A percentile compares a stretch with the other conserved stretches of the same genome.
Conservation (phyloP, 2,329 filamentous ascomycete species). For the Gliomastix tumulicola region DNA sequence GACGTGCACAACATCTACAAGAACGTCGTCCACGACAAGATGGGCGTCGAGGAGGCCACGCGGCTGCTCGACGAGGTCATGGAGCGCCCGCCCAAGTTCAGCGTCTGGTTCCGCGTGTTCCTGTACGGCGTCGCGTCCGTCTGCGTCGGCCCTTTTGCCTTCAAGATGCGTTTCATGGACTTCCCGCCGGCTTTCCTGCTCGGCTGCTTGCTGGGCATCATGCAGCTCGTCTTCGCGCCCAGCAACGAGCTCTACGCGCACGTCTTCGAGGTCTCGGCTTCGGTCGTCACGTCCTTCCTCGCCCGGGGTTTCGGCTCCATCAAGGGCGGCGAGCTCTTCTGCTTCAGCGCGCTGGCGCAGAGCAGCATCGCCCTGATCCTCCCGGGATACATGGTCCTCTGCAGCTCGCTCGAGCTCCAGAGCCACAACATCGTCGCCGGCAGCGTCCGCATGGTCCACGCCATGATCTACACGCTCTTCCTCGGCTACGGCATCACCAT, state of each 20-base stretch:
- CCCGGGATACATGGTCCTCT: slow-evolving; percentile 47
- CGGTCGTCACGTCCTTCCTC: slow-evolving; percentile 61
- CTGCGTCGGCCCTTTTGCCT: slow-evolving; percentile 73
- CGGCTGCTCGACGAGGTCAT: slow-evolving; percentile 51
- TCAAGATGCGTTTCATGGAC: slow-evolving; percentile 69
- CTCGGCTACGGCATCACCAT: slow-evolving; percentile 70
- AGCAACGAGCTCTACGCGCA: slow-evolving; percentile 63
- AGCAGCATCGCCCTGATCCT: slow-evolving; percentile 71
- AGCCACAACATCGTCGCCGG: slow-evolving; percentile 64
- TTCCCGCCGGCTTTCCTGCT: slow-evolving; percentile 71
- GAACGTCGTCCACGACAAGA: slow-evolving; percentile 71
- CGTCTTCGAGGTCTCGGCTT: slow-evolving; percentile 45
- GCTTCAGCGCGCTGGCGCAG: slow-evolving; percentile 65
- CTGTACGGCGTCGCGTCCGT: slow-evolving; percentile 72
- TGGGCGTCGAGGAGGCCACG: slow-evolving; percentile 65
- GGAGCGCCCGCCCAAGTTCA: slow-evolving; percentile 35
- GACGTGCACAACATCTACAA: slow-evolving; percentile 76
- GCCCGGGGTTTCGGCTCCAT: slow-evolving; percentile 66
- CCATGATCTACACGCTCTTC: slow-evolving; percentile 68
- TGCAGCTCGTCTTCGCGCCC: slow-evolving; percentile 70
- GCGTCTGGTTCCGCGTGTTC: slow-evolving; percentile 48
- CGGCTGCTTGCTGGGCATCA: slow-evolving; percentile 64
- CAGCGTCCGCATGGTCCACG: slow-evolving; percentile 69
- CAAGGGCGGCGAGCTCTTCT: slow-evolving; percentile 49
- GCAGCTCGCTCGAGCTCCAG: slow-evolving; percentile 56